These are phyloP conservation scores for Phytophthora sansomeana DNA, from an alignment of 352 stramenopile species.

Conservation along the genomic window DNA sequence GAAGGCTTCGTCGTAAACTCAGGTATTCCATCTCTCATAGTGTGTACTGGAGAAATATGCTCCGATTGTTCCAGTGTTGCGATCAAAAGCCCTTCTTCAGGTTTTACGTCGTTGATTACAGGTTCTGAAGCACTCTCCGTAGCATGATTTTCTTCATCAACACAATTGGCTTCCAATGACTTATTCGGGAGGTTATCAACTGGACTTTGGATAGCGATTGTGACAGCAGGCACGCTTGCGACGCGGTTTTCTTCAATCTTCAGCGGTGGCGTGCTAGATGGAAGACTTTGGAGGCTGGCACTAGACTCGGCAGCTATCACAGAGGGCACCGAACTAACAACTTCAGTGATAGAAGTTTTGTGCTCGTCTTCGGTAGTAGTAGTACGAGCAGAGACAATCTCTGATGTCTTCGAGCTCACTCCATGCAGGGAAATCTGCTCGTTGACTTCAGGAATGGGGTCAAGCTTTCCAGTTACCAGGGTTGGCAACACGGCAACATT, in stretches of 20 bases:
- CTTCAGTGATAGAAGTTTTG: neutral
- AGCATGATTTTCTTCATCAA: conserved; percentile 5
- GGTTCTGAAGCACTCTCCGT: neutral
- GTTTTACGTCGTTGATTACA: conserved; percentile 1
- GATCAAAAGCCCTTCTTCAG: neutral
- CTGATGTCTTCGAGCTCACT: neutral
- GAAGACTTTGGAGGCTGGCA: neutral
- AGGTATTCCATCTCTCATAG: neutral
- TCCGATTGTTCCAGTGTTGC: neutral
- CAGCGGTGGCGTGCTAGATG: neutral
- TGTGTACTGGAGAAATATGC: neutral
- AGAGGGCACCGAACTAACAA: neutral
- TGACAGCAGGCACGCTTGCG: conserved; percentile 6
- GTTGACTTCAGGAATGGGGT: conserved; percentile 32
- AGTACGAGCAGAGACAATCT: neutral
- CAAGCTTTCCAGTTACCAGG: conserved; percentile 18
- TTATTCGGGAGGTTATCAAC: neutral
- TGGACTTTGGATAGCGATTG: neutral
- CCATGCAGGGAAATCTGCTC: conserved; percentile 15
- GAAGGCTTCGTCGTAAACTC: neutral
- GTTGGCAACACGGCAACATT: conserved; percentile 1
- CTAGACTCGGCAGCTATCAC: neutral
- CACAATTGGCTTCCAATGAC: conserved; percentile 1
- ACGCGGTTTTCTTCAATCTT: conserved; percentile 29
- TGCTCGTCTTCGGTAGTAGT: neutral